Conservation (phyloP, 2,329 filamentous ascomycete species). For the Xylaria polymorpha region DNA sequence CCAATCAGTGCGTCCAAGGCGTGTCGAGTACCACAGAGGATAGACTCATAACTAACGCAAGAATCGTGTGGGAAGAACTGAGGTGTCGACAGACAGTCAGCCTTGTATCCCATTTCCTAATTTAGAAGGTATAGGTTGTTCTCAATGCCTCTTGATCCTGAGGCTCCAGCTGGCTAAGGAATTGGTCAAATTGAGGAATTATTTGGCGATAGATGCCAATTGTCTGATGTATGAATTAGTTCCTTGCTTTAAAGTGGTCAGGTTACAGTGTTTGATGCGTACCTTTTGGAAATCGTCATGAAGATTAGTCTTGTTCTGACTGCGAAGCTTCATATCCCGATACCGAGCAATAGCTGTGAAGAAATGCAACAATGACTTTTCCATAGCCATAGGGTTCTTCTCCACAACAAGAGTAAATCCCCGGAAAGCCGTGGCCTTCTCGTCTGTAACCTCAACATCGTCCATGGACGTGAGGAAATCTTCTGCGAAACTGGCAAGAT, state of each 20-base stretch:
- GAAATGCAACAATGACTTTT: slow-evolving; percentile 83
- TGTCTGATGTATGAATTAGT: slow-evolving; percentile 53
- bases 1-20: not conserved
- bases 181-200: slow-evolving; percentile 69
- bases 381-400: slow-evolving; percentile 91
- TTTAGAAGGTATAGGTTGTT: slow-evolving; percentile 59
- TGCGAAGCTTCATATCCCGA: slow-evolving; percentile 70
- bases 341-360: slow-evolving; percentile 87
- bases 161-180: slow-evolving; percentile 62
- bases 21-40: not conserved
- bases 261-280: slow-evolving; percentile 48
- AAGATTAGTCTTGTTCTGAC: slow-evolving; percentile 72
- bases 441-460: slow-evolving; percentile 87
- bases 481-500: slow-evolving; percentile 81
- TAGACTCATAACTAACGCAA: not conserved
- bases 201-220: slow-evolving; percentile 67
- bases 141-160: slow-evolving; percentile 63
- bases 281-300: slow-evolving; percentile 82
- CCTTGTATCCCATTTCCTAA: not conserved
- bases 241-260: not conserved
- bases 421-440: slow-evolving; percentile 93
- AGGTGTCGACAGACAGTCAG: not conserved
- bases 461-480: slow-evolving; percentile 85
- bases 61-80: not conserved
- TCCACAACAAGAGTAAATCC: slow-evolving; percentile 89